Percentiles rank a stretch among this genome's conserved stretches.
phyloP scores from a whole-genome alignment of 495 filamentous ascomycete species.

The Haplographium delicatum region DNA sequence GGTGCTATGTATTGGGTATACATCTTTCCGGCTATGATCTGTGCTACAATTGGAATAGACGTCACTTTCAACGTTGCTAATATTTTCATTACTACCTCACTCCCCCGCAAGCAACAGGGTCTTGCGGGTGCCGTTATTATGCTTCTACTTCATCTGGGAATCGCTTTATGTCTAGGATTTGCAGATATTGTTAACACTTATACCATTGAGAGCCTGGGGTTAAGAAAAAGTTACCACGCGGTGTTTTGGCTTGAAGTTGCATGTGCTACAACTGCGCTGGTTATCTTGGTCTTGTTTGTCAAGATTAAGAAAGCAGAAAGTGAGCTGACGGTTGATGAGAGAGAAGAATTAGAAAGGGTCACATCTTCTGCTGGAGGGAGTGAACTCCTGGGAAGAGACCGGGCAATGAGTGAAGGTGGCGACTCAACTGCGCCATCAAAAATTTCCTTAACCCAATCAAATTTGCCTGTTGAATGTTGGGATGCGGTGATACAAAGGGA shows the following conservation, averaged over 20 bases:
- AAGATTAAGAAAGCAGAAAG: conserved; percentile 61
- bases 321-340: conserved; percentile 66
- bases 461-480: too few relatives aligned
- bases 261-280: conserved; percentile 46
- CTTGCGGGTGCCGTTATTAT: conserved; percentile 62
- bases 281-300: conserved; percentile 57
- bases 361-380: too few relatives aligned
- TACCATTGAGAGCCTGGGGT: conserved; percentile 37
- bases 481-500: too few relatives aligned
- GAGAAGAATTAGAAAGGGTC: conserved; percentile 31
- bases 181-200: conserved; percentile 58
- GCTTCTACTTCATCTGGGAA: conserved; percentile 66
- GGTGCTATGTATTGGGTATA: conserved; percentile 60
- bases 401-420: too few relatives aligned
- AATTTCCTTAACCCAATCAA: too few relatives aligned
- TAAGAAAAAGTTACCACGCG: conserved; percentile 51
- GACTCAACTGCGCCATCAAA: too few relatives aligned
- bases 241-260: conserved; percentile 67
- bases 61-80: conserved; percentile 80
- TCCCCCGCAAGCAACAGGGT: conserved; percentile 66
- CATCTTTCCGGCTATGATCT: conserved; percentile 78
- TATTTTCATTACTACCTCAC: conserved; percentile 74
- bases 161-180: conserved; percentile 73
- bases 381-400: too few relatives aligned
- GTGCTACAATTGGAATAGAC: conserved; percentile 76